These are phyloP conservation scores for Candida takata DNA, from an alignment of 805 yeast species.

Conservation along the genomic window DNA sequence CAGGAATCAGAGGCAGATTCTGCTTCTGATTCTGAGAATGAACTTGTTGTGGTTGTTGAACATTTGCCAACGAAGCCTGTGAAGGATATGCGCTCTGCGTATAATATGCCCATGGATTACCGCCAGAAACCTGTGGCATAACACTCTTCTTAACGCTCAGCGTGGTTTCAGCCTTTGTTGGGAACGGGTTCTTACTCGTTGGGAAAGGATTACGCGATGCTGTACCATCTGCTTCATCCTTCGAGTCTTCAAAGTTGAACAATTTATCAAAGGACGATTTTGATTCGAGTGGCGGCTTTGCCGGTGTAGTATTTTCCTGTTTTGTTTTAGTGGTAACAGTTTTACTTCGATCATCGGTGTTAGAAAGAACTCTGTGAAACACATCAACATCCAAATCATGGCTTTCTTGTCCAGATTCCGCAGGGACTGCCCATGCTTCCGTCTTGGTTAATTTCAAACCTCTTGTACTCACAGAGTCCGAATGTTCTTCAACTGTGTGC, in stretches of 20 bases:
- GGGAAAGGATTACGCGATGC: conserved; percentile 19
- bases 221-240: background rate
- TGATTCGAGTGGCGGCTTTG: conserved; percentile 1
- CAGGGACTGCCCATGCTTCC: conserved; percentile 18
- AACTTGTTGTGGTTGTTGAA: background rate
- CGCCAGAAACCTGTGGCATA: conserved; percentile 16
- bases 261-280: conserved; percentile 17
- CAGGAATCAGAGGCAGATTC: background rate
- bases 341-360: background rate
- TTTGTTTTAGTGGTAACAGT: background rate
- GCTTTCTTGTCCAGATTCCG: background rate
- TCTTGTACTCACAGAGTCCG: conserved; percentile 1
- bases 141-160: conserved; percentile 7
- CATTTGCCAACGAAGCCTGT: background rate
- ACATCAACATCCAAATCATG: conserved; percentile 18
- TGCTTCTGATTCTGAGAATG: background rate
- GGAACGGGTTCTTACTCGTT: conserved; percentile 16
- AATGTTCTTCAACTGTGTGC: too few species aligned
- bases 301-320: background rate
- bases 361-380: conserved; percentile 9
- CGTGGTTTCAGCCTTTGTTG: conserved; percentile 4
- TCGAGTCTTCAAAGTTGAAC: conserved; percentile 9
- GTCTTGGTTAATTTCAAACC: conserved; percentile 17
- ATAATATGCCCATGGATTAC: conserved; percentile 13
- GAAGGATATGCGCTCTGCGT: background rate